phyloP scores from a whole-genome alignment of 352 stramenopile genomes.

The Phytopythium boreale region DNA sequence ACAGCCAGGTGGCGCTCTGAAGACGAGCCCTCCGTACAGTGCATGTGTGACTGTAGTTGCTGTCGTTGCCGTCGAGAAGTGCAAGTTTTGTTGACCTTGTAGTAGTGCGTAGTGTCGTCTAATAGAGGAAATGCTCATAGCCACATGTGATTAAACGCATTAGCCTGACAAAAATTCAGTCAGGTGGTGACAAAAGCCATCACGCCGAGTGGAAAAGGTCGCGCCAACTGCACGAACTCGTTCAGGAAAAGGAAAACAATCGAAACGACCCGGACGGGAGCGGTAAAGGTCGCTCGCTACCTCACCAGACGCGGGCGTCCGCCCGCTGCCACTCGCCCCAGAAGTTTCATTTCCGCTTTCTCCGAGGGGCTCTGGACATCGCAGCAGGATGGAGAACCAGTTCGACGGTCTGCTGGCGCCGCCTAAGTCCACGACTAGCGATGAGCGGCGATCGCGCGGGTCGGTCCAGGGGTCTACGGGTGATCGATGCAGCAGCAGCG shows the following conservation, averaged over 20 bases:
- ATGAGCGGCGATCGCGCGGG: constrained; percentile 13
- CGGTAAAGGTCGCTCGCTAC: constrained; percentile 2
- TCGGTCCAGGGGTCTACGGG: constrained; percentile 12
- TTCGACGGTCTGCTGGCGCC: constrained; percentile 30
- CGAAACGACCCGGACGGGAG: not conserved
- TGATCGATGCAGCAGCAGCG: constrained; percentile 18
- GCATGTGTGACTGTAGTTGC: not conserved
- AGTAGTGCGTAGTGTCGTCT: not conserved
- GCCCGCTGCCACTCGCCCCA: not conserved
- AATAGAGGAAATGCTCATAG: not conserved
- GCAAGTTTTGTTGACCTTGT: not conserved
- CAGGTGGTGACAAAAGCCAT: too few species aligned
- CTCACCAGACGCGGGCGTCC: constrained; percentile 1
- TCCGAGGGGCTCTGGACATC: not conserved
- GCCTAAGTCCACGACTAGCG: constrained; percentile 8
- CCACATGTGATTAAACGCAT: not conserved
- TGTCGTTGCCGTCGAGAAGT: not conserved
- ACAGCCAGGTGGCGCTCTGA: constrained; percentile 6
- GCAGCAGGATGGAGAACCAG: constrained; percentile 28
- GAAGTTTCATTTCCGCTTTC: constrained; percentile 8
- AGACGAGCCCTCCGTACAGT: not conserved
- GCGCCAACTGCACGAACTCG: not conserved
- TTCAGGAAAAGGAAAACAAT: not conserved
- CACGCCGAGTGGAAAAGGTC: not conserved
- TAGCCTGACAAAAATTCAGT: too few species aligned